phyloP scores from a whole-genome alignment of 2,329 filamentous ascomycete genomes.

The Amesomyces nigricolor region DNA sequence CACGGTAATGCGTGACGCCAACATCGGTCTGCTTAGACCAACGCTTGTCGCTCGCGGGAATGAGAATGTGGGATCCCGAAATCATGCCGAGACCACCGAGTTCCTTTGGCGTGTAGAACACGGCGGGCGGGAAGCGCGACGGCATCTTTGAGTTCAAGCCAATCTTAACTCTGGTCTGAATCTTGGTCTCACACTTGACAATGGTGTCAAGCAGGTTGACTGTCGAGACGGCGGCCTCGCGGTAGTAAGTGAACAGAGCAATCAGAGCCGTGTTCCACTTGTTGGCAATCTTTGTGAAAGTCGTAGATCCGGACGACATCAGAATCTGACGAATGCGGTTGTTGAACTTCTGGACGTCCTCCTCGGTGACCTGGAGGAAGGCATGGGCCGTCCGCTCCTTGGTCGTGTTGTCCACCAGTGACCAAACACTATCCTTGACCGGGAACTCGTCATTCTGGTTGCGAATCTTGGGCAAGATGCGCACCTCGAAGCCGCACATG shows the following conservation, averaged over 20 bases:
- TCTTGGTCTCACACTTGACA: constrained; percentile 99
- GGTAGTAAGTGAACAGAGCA: constrained; percentile 96
- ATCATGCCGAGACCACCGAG: constrained; percentile 98
- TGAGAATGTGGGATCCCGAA: constrained; percentile 94
- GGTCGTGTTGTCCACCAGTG: constrained; percentile 88
- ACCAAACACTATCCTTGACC: constrained; percentile 98
- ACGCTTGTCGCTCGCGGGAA: constrained; percentile 93
- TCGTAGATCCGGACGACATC: constrained; percentile 99
- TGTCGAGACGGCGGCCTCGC: constrained; percentile 93
- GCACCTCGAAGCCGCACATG: constrained; percentile 97
- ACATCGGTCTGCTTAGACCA: constrained; percentile 98
- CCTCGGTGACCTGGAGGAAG: constrained; percentile 95
- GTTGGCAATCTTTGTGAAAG: constrained; percentile 99
- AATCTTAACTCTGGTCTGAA: constrained; percentile 98
- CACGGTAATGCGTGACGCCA: constrained; percentile 92
- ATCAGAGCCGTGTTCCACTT: constrained; percentile 99
- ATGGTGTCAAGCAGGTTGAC: constrained; percentile 93
- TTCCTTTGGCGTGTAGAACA: constrained; percentile 98
- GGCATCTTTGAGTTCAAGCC: constrained; percentile 99
- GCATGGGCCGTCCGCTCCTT: constrained; percentile 97
- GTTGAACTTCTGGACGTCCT: constrained; percentile 98
- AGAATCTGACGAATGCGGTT: constrained; percentile 97
- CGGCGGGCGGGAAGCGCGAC: constrained; percentile 92
- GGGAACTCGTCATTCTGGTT: constrained; percentile 96
- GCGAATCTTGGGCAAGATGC: constrained; percentile 88